Conservation (phyloP, 495 filamentous ascomycete genomes). For the Aspergillus sclerotiicarbonarius region DNA sequence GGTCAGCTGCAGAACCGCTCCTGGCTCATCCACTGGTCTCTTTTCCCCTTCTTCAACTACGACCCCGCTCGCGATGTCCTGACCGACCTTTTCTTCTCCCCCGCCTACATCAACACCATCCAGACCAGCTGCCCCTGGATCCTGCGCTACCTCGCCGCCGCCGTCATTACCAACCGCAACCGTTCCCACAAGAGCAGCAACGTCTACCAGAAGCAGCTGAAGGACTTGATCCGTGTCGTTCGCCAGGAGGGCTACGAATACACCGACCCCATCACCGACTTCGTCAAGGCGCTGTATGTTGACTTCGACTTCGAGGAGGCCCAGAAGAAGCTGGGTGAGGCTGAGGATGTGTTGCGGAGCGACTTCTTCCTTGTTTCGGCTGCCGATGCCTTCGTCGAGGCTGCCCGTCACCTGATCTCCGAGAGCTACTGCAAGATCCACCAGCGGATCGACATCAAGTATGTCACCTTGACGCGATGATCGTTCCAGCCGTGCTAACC, state of each 20-base stretch:
- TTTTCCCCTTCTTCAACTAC: conserved; percentile 99
- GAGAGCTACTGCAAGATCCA: conserved; percentile 99
- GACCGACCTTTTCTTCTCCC: conserved; percentile 94
- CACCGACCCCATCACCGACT: conserved; percentile 90
- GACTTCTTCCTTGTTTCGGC: conserved; percentile 93
- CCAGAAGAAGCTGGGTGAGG: conserved; percentile 84
- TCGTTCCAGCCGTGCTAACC: conserved; percentile 4
- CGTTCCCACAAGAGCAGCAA: conserved; percentile 74
- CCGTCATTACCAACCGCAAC: conserved; percentile 92
- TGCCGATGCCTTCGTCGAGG: conserved; percentile 88
- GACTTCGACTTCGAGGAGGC: conserved; percentile 99
- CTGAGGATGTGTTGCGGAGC: conserved; percentile 84
- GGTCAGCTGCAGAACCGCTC: conserved; percentile 92
- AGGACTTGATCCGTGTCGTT: conserved; percentile 91
- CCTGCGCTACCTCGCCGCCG: conserved; percentile 87
- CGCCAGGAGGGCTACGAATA: conserved; percentile 98
- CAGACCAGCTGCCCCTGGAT: conserved; percentile 98
- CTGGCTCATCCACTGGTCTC: conserved; percentile 96
- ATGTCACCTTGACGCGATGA: conserved; percentile 25
- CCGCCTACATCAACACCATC: conserved; percentile 97
- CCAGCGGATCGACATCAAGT: conserved; percentile 94
- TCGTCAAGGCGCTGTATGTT: conserved; percentile 92
- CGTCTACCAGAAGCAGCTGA: conserved; percentile 94
- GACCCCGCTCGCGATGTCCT: conserved; percentile 85
- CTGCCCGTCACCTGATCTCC: conserved; percentile 91